These are phyloP conservation scores for Stellera chamaejasme DNA, from an alignment of 345 rosid genomes.

Conservation along the genomic window DNA sequence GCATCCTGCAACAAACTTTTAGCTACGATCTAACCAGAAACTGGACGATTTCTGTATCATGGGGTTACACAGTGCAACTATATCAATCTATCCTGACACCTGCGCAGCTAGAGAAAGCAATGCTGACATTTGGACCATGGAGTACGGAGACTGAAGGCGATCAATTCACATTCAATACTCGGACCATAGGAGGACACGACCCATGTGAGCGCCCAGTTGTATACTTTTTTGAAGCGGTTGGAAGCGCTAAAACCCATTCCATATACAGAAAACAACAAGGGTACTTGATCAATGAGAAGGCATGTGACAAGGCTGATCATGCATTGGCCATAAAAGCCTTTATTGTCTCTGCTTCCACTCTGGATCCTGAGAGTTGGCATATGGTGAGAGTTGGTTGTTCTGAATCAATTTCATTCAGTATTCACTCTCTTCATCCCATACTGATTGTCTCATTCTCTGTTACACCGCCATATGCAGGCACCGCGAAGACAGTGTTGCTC, in stretches of 20 bases:
- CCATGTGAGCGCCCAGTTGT: conserved; percentile 55
- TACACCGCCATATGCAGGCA: conserved; percentile 32
- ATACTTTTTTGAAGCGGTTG: conserved; percentile 47
- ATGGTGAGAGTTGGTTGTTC: conserved; percentile 28
- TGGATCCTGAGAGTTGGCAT: conserved; percentile 40
- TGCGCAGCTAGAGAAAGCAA: conserved; percentile 44
- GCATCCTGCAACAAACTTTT: conserved; percentile 57
- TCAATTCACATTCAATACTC: conserved; percentile 49
- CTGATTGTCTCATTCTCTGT: conserved; percentile 8
- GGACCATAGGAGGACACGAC: conserved; percentile 30
- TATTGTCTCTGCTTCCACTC: conserved; percentile 30
- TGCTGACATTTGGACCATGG: conserved; percentile 64
- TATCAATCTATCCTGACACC: conserved; percentile 45
- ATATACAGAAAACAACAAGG: conserved; percentile 25
- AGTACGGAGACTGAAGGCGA: conserved; percentile 32
- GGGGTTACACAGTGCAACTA: conserved; percentile 73
- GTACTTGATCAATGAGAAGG: conserved; percentile 18
- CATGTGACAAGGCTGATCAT: conserved; percentile 26
- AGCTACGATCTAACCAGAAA: conserved; percentile 46
- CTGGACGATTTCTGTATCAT: conserved; percentile 63
- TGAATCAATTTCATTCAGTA: too few species aligned
- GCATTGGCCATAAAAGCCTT: conserved; percentile 29
- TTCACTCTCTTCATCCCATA: background rate
- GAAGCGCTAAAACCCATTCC: conserved; percentile 32
- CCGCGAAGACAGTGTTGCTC: conserved; percentile 66